Percentiles rank a stretch among this genome's conserved stretches.
Conservation (phyloP, 2,329 filamentous ascomycete species). For the Calycina herbarum region DNA sequence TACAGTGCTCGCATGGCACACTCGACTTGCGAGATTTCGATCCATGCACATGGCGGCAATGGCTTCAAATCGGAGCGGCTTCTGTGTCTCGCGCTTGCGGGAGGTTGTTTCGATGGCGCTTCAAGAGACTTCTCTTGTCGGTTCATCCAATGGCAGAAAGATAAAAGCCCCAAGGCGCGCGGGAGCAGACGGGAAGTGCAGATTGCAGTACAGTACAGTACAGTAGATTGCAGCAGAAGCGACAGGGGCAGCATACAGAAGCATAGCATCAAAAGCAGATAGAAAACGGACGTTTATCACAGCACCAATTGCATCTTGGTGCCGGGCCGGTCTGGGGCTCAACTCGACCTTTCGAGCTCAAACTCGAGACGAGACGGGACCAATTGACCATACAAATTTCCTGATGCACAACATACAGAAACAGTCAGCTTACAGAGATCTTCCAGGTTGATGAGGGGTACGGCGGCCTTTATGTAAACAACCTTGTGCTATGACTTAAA, state of each 20-base stretch:
- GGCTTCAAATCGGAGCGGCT: background rate
- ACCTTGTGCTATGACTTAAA: background rate
- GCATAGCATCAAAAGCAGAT: too few relatives aligned
- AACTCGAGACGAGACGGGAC: too few relatives aligned
- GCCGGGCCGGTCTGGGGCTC: too few relatives aligned
- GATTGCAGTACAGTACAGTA: background rate
- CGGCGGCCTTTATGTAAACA: background rate
- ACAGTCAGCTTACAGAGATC: background rate
- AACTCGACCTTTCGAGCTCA: too few relatives aligned
- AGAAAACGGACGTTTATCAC: too few relatives aligned
- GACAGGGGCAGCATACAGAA: too few relatives aligned
- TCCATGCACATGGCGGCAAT: background rate
- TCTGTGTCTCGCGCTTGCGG: background rate
- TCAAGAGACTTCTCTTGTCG: constrained; percentile 9
- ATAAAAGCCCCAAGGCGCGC: background rate
- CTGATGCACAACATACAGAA: constrained; percentile 11
- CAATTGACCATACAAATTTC: constrained; percentile 5
- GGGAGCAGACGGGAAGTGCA: constrained; percentile 8
- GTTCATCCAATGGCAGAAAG: background rate
- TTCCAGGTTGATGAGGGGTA: background rate
- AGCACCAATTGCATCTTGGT: too few relatives aligned
- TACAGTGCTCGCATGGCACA: background rate
- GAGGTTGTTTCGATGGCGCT: background rate
- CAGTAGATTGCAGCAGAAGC: background rate
- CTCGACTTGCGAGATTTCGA: background rate